phyloP scores from a whole-genome alignment of 2,329 filamentous ascomycete species.

The Sclerotinia nivalis region DNA sequence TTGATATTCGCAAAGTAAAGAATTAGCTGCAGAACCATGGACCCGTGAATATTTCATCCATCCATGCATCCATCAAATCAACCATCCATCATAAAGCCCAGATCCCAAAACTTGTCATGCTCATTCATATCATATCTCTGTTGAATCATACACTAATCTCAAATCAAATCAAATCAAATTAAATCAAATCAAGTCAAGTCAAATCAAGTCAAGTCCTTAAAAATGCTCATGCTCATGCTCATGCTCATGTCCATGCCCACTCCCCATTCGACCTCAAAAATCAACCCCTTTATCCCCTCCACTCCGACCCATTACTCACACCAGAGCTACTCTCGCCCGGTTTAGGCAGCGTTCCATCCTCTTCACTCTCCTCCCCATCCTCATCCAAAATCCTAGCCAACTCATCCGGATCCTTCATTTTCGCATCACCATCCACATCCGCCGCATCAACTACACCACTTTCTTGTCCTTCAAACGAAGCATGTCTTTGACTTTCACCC shows the following conservation, averaged over 20 bases:
- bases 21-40: too few relatives aligned
- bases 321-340: constrained; percentile 5
- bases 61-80: background rate
- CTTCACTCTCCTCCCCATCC: constrained; percentile 47
- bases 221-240: background rate
- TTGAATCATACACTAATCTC: constrained; percentile 11
- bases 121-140: background rate
- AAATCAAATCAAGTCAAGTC: background rate
- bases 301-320: constrained; percentile 19
- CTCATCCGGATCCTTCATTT: constrained; percentile 67
- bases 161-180: background rate
- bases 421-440: constrained; percentile 60
- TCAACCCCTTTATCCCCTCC: constrained; percentile 4
- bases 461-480: constrained; percentile 45
- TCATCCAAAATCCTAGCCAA: constrained; percentile 61
- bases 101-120: background rate
- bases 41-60: too few relatives aligned
- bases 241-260: background rate
- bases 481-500: constrained; percentile 48
- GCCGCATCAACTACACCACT: constrained; percentile 48
- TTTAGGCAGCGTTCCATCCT: constrained; percentile 7
- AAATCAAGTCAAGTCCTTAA: background rate
- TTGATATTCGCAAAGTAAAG: too few relatives aligned
- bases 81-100: background rate
- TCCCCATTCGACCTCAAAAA: background rate